A percentile compares a stretch with the other conserved stretches of the same genome.
phyloP scores from a whole-genome alignment of 768 basidiomycete genomes.

The Neoboletus magnificus region DNA sequence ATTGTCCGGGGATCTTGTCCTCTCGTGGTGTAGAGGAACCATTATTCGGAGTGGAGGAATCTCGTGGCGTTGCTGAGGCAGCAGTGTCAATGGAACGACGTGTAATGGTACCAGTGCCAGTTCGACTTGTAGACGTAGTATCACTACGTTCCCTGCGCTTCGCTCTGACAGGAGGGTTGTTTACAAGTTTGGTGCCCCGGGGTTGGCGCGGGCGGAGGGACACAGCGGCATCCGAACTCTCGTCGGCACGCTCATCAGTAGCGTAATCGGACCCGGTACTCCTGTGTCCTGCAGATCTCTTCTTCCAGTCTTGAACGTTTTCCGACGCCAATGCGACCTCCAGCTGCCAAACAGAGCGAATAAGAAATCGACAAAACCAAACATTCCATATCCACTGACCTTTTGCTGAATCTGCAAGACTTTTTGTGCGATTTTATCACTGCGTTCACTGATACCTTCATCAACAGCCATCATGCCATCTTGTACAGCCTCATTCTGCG shows the following conservation, averaged over 20 bases:
- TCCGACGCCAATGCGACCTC: slow-evolving; percentile 72
- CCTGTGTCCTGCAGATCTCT: slow-evolving; percentile 24
- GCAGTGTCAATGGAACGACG: slow-evolving; percentile 24
- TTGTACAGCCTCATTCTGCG: slow-evolving; percentile 58
- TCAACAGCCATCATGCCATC: slow-evolving; percentile 87
- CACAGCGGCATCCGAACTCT: slow-evolving; percentile 46
- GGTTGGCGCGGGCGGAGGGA: slow-evolving; percentile 42
- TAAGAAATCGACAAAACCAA: slow-evolving; percentile 1
- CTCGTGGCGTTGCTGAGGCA: slow-evolving; percentile 28
- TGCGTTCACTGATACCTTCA: slow-evolving; percentile 78
- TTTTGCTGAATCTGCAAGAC: slow-evolving; percentile 89
- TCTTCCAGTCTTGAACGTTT: slow-evolving; percentile 35
- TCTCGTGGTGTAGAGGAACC: slow-evolving; percentile 30
- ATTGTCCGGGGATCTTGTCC: slow-evolving; percentile 39
- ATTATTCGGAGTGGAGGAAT: slow-evolving; percentile 21
- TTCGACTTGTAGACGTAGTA: slow-evolving; percentile 62
- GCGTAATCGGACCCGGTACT: slow-evolving; percentile 25
- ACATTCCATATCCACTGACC: slow-evolving; percentile 44
- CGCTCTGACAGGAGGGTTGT: slow-evolving; percentile 35
- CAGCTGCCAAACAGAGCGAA: slow-evolving; percentile 44
- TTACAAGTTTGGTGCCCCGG: slow-evolving; percentile 32
- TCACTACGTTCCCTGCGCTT: slow-evolving; percentile 52
- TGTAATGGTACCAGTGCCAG: slow-evolving; percentile 33
- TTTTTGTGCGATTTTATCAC: slow-evolving; percentile 85
- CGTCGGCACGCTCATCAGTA: slow-evolving; percentile 54